Evolutionary conservation across 352 stramenopile species (phyloP).

Genomic region (Phytopythium boreale): DNA sequence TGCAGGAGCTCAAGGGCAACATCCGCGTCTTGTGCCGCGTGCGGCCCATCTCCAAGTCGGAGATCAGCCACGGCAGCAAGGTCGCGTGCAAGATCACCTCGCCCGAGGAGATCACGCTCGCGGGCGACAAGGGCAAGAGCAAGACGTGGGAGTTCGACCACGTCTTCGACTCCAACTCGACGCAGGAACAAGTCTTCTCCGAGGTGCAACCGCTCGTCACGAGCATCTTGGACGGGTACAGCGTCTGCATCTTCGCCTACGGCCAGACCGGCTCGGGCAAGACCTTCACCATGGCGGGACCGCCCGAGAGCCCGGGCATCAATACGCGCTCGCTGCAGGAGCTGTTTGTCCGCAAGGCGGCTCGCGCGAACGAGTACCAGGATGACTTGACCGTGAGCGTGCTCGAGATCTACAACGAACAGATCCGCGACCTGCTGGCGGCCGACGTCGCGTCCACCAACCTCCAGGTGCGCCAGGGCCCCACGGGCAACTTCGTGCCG

Average conservation of each 20-base stretch:
- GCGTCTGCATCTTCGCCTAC: conserved; percentile 91
- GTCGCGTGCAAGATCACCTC: conserved; percentile 76
- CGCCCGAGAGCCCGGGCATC: conserved; percentile 68
- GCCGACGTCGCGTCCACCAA: conserved; percentile 80
- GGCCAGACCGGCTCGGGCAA: conserved; percentile 87
- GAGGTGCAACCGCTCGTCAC: conserved; percentile 80
- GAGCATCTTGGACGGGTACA: conserved; percentile 85
- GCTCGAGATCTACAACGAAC: conserved; percentile 97
- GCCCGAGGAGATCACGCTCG: conserved; percentile 76
- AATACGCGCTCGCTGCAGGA: conserved; percentile 84
- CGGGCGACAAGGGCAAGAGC: conserved; percentile 79
- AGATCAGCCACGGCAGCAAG: conserved; percentile 70
- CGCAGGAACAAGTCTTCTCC: conserved; percentile 74
- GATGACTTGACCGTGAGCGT: conserved; percentile 90
- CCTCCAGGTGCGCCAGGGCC: conserved; percentile 77
- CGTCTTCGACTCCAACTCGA: conserved; percentile 78
- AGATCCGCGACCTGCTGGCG: conserved; percentile 92
- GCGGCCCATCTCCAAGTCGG: conserved; percentile 87
- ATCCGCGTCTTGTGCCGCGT: conserved; percentile 97
- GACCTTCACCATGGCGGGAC: conserved; percentile 82
- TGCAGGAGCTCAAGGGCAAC: conserved; percentile 96
- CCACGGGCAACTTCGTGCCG: conserved; percentile 83
- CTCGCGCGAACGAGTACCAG: conserved; percentile 68
- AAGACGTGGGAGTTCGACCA: conserved; percentile 87
- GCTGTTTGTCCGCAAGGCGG: conserved; percentile 71